These are phyloP conservation scores for Arabidopsis arenosa DNA, from an alignment of 345 rosid species.

Conservation along the genomic window DNA sequence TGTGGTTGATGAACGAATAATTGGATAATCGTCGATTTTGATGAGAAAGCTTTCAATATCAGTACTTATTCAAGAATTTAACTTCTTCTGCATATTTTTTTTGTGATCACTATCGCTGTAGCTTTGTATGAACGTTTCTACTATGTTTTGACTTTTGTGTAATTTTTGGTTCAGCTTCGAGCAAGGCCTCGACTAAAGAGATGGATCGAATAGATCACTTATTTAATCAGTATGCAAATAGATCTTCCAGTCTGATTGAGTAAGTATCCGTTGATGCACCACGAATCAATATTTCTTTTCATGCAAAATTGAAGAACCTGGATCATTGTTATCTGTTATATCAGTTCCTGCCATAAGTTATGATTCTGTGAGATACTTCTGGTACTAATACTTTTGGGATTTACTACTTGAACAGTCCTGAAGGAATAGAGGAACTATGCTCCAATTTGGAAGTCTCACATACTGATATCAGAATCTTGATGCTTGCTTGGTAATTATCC, in stretches of 20 bases:
- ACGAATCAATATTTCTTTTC: not conserved
- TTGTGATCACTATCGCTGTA: not conserved
- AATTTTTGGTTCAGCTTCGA: slow-evolving; percentile 57
- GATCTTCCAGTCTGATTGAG: slow-evolving; percentile 84
- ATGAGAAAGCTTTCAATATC: not conserved
- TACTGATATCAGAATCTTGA: slow-evolving; percentile 92
- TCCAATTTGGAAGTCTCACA: slow-evolving; percentile 84
- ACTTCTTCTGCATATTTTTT: not conserved
- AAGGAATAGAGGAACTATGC: slow-evolving; percentile 90
- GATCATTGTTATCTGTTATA: not conserved
- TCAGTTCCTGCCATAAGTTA: not conserved
- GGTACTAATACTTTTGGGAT: not conserved
- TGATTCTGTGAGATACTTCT: not conserved
- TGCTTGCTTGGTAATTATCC: slow-evolving; percentile 90
- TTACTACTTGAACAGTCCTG: slow-evolving; percentile 69
- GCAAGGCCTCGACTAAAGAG: slow-evolving; percentile 89
- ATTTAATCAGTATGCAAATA: slow-evolving; percentile 71
- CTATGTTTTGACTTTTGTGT: slow-evolving; percentile 17
- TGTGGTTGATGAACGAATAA: not conserved
- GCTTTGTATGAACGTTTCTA: not conserved
- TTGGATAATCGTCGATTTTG: too few species aligned
- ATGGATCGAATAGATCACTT: slow-evolving; percentile 89
- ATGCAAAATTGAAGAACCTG: not conserved
- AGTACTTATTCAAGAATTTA: not conserved
- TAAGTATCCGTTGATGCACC: slow-evolving; percentile 49